phyloP scores from a whole-genome alignment of 176 grass and related monocot species.

The Oryza meridionalis region DNA sequence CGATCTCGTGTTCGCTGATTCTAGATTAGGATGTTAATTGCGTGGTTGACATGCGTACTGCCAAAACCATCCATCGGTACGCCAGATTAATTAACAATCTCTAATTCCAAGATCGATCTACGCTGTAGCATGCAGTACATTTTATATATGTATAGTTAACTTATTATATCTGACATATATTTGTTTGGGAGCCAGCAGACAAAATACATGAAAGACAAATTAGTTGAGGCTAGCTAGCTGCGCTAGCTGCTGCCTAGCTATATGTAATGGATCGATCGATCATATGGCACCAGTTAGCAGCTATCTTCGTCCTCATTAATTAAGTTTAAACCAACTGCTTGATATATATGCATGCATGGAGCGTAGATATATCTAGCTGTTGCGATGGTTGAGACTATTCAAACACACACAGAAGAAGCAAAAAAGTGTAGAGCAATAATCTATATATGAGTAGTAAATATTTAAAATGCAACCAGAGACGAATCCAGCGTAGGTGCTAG shows the following conservation, averaged over 20 bases:
- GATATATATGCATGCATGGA: neutral
- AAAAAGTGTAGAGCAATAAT: too few species aligned
- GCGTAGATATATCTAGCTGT: too few species aligned
- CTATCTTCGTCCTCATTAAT: neutral
- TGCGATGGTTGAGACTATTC: too few species aligned
- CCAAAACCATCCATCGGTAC: slow-evolving; percentile 21
- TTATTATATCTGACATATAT: slow-evolving; percentile 26
- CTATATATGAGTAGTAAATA: too few species aligned
- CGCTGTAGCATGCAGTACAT: neutral
- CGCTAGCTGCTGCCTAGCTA: neutral
- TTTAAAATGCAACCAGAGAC: too few species aligned
- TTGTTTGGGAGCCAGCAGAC: slow-evolving; percentile 19
- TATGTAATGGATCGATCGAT: neutral
- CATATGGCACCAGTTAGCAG: neutral
- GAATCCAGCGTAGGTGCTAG: too few species aligned
- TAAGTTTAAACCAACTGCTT: neutral
- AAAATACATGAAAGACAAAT: slow-evolving; percentile 28
- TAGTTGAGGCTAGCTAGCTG: neutral
- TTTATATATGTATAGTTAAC: neutral
- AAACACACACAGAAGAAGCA: too few species aligned
- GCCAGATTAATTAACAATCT: neutral
- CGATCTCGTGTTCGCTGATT: neutral
- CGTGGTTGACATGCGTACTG: slow-evolving; percentile 9
- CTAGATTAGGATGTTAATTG: neutral
- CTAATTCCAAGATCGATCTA: slow-evolving; percentile 24